phyloP scores from a whole-genome alignment of 306 rosid species.

The Pyrus pyrifolia region DNA sequence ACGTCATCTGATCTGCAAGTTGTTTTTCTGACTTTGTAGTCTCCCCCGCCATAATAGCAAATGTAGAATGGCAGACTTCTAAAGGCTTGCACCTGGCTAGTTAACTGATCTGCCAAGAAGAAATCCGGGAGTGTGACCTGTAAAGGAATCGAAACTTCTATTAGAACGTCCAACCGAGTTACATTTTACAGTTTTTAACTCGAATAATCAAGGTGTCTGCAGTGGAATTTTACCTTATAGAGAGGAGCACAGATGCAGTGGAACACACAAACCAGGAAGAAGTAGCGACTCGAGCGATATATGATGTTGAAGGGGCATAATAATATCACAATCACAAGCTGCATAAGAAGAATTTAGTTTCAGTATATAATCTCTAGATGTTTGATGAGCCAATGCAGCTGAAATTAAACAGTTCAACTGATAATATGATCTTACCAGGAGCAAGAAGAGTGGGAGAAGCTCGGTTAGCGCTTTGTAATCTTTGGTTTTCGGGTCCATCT shows the following conservation, averaged over 20 bases:
- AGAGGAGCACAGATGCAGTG: conserved; percentile 55
- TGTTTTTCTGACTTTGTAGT: conserved; percentile 37
- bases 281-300: conserved; percentile 52
- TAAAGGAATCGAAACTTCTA: neutral
- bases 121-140: conserved; percentile 71
- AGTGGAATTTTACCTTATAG: conserved; percentile 37
- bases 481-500: conserved; percentile 47
- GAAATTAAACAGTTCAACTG: neutral
- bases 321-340: conserved; percentile 30
- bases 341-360: conserved; percentile 12
- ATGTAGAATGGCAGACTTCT: conserved; percentile 63
- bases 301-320: conserved; percentile 56
- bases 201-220: neutral
- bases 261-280: conserved; percentile 42
- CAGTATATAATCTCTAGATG: neutral
- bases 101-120: conserved; percentile 70
- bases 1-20: conserved; percentile 23
- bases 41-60: conserved; percentile 67
- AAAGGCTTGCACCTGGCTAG: conserved; percentile 73
- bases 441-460: conserved; percentile 50
- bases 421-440: conserved; percentile 38
- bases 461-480: conserved; percentile 45
- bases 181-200: neutral
- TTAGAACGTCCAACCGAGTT: neutral
- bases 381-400: neutral